Base-by-base conservation (phyloP, 2,329 filamentous ascomycete species). In the Hypoxylon sp. region DNA sequence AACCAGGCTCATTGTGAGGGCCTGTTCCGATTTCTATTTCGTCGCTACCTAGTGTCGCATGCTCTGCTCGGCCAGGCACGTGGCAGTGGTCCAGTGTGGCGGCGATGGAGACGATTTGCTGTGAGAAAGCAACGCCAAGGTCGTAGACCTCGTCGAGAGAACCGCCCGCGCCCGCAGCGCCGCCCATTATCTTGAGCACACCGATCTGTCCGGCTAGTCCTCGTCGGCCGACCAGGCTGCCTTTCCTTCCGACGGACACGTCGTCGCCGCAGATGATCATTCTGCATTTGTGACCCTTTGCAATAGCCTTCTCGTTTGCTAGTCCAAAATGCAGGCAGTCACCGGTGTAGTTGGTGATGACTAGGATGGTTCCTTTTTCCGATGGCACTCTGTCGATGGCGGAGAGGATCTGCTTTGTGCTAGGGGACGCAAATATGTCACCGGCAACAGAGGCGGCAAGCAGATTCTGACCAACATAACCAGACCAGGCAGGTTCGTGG, bases 1-100 rank as follows among this genome's bases (percentile, higher is more conserved):
- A 85, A 0, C 85, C 89, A 0, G 89, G 89, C 76, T 91, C 89
- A 73, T 90, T 90, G 75, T 91, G 89, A 13, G 88, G 88, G 0
- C 89, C 89, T 21, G 89, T 90, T 2, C 89, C 89, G n/a, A 91
- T 81, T 75, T 90, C 89, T 36, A 90, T 76, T 62, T 87, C 87
- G 60, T 87, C 77, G 1, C 79, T 75, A 9, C 78, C 79, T 1
- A 89, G 81, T 14, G 78, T 81, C n/a, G 77, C 82, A 63, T 85
- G 83, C 63, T 86, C 81, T 1, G 79, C 75, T 41, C 85, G 80
- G 0, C 86, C 86, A 0, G 86, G 86, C 1, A 88, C 85, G 69
- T 89, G 87, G 71, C 88, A 87, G 71, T 89, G 87, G 53, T 89
- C 87, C 28, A 90, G 80, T 0, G 86, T 88, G 1, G 86, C 86